Conservation (phyloP, 140 eudicot genomes). For the Eryngium alpinum region DNA sequence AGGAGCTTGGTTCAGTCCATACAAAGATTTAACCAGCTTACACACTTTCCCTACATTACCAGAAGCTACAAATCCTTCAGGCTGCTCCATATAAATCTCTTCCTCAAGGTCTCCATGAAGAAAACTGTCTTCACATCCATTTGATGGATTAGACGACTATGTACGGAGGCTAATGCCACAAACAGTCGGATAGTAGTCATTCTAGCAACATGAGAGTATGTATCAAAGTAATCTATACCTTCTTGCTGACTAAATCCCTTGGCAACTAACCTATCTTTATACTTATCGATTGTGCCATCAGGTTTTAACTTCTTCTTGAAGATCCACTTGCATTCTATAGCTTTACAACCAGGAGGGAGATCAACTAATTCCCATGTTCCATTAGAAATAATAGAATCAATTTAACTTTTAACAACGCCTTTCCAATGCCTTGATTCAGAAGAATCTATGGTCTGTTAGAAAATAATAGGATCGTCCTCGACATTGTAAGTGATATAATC, state of each 20-base stretch:
- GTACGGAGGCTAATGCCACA: not conserved
- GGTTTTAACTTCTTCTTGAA: no score
- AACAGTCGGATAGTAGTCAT: not conserved
- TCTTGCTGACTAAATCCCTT: not conserved
- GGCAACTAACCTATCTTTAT: not conserved
- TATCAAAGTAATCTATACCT: slow-evolving; percentile 10
- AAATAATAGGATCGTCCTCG: no score
- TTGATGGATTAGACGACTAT: not conserved
- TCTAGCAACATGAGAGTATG: slow-evolving; percentile 4
- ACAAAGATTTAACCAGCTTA: not conserved
- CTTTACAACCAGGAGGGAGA: slow-evolving; percentile 6
- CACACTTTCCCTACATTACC: not conserved
- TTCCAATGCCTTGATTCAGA: no score
- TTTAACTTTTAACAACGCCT: no score
- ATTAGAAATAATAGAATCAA: no score
- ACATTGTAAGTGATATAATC: no score
- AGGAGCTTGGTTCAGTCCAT: no score
- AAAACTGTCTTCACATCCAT: slow-evolving; percentile 15
- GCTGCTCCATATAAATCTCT: slow-evolving; percentile 9
- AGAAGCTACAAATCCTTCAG: slow-evolving; percentile 7
- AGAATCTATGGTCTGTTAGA: no score
- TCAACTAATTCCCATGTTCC: no score
- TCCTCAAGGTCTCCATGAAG: slow-evolving; percentile 13
- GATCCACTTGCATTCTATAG: not conserved
- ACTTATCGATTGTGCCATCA: slow-evolving; percentile 4